Evolutionary conservation across 2,329 filamentous ascomycete species (phyloP), one percentile per base, ranked within the genome.

Genomic region (Tolypocladium endophyticum): DNA sequence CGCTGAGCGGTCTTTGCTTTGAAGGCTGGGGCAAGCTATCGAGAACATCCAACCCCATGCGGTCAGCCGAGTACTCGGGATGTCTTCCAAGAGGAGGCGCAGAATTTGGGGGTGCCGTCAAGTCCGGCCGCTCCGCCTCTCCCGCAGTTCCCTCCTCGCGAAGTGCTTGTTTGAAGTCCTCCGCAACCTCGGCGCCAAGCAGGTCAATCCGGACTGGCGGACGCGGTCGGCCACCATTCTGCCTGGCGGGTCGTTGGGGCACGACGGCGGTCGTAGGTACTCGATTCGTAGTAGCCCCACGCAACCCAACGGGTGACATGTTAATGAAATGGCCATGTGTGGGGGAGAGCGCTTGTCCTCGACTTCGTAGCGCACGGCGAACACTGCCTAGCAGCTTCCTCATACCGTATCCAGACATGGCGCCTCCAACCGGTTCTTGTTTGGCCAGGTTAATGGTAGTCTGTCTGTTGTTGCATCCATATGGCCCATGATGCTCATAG

Each of bases 381-480:
- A 97, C 89, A 63, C 89, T 93, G 8, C 92, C 89, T 57, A 99
- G 81, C 0, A 97, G 82, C 66, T 87, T 94, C 72, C 87, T 92
- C 81, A 97, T 90, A 3, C 89, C 90, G 38, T 88, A 87, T 55
- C 84, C 81, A 12, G 82, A 86, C 81, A 87, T 84, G 58, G 82
- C 83, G 18, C 82, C 83, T 50, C 79, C 81, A 11, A 79, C 80
- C 1, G 77, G 76, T 33, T 71, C 70, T 16, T 74, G 74, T 64
- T 81, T 85, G 50, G 74, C 68, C 55, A 78, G 76, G n/a, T 62
- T 61, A 50, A 83, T 64, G 0, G 82, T 84, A 0, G 81, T 86
- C 57, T 83, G 77, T 53, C 82, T 75, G 55, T 78, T 76, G n/a
- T 70, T 66, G 33, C 73, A 74, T 18, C 74, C 74, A 20, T 71